Evolutionary conservation across 768 basidiomycete species (phyloP).

Genomic region (Auriscalpium orientale): DNA sequence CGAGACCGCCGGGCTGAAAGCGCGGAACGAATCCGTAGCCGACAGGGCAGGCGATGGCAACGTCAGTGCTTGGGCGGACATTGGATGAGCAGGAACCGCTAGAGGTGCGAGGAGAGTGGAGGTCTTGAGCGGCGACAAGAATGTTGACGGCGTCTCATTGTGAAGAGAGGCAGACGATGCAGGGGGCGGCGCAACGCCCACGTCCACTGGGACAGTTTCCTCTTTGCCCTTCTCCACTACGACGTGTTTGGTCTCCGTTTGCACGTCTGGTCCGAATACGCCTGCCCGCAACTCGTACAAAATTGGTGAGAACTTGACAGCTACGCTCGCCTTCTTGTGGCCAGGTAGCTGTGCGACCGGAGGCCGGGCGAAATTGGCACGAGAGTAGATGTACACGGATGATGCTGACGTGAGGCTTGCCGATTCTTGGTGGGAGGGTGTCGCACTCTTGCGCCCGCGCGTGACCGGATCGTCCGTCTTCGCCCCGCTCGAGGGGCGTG

Average conservation of each 20-base stretch:
- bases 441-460: constrained; percentile 53
- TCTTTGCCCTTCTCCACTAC: constrained; percentile 63
- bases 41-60: constrained; percentile 48
- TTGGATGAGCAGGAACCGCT: constrained; percentile 6
- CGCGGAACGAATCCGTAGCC: constrained; percentile 35
- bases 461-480: constrained; percentile 28
- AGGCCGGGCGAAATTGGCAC: constrained; percentile 87
- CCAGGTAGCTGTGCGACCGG: constrained; percentile 95
- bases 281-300: constrained; percentile 81
- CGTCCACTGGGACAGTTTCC: constrained; percentile 51
- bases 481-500: constrained; percentile 27
- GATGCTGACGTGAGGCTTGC: constrained; percentile 35
- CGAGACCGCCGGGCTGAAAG: constrained; percentile 12
- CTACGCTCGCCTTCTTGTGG: constrained; percentile 92
- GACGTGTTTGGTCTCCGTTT: constrained; percentile 44
- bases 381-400: constrained; percentile 90
- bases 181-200: constrained; percentile 12
- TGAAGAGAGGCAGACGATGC: constrained; percentile 7
- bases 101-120: constrained; percentile 13
- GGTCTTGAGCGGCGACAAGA: constrained; percentile 13
- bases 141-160: constrained; percentile 9
- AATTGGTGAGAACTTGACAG: constrained; percentile 88
- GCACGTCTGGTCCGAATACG: constrained; percentile 29
- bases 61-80: constrained; percentile 5
- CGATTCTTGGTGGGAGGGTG: constrained; percentile 28